A percentile compares a stretch with the other conserved stretches of the same genome.
Conservation (phyloP, 2,329 filamentous ascomycete genomes). For the Knoxdaviesia proteae region DNA sequence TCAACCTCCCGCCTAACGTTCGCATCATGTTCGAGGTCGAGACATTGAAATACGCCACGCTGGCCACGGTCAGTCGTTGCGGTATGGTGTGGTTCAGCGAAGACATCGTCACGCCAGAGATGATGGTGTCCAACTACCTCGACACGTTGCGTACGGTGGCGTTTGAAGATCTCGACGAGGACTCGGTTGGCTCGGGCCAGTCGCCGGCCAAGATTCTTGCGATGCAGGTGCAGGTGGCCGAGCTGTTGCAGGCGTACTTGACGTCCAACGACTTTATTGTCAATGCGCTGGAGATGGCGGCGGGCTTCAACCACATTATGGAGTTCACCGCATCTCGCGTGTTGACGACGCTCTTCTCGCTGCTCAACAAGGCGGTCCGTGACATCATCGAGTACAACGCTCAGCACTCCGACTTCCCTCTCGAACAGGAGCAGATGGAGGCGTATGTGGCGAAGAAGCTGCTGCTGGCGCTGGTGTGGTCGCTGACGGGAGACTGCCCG, state of each 20-base stretch:
- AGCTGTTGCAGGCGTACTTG: conserved; percentile 56
- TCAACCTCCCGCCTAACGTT: conserved; percentile 84
- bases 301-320: conserved; percentile 86
- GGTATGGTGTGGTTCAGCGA: conserved; percentile 99
- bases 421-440: conserved; percentile 79
- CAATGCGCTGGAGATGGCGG: conserved; percentile 55
- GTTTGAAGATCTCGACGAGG: conserved; percentile 92
- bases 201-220: conserved; percentile 59
- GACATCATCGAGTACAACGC: conserved; percentile 91
- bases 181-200: conserved; percentile 56
- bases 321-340: conserved; percentile 84
- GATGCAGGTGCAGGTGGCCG: conserved; percentile 60
- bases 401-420: conserved; percentile 81
- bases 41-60: conserved; percentile 86
- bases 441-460: conserved; percentile 85
- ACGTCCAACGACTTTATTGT: conserved; percentile 63
- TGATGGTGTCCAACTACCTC: conserved; percentile 87
- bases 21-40: conserved; percentile 99
- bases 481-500: conserved; percentile 85
- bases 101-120: conserved; percentile 77
- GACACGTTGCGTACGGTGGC: conserved; percentile 60
- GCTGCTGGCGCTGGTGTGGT: conserved; percentile 82
- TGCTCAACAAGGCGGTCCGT: conserved; percentile 83
- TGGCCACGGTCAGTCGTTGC: conserved; percentile 97
- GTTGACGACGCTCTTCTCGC: conserved; percentile 79